A percentile compares a stretch with the other conserved stretches of the same genome.
Evolutionary conservation across 257 asterid species (phyloP).

Genomic region (Solanum corneliomulleri): DNA sequence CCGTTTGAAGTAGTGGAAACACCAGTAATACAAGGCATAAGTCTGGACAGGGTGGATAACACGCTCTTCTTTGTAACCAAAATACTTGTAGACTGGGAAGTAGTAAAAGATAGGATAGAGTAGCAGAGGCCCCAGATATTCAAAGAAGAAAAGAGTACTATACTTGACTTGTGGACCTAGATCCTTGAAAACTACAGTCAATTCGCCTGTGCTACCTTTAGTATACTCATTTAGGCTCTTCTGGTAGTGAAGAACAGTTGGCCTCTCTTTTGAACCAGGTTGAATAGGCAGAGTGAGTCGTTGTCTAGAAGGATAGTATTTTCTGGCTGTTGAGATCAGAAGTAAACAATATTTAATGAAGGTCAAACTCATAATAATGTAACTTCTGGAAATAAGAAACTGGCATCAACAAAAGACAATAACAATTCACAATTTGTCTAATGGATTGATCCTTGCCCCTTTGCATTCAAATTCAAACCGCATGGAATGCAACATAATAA

Average conservation of each 20-base stretch:
- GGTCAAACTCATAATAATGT: background rate
- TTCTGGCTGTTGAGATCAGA: conserved; percentile 42
- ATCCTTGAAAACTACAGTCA: conserved; percentile 82
- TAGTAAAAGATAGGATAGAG: conserved; percentile 77
- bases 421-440: background rate
- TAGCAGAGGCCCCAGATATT: conserved; percentile 84
- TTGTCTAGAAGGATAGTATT: conserved; percentile 80
- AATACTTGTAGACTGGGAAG: conserved; percentile 46
- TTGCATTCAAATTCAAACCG: background rate
- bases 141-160: conserved; percentile 88
- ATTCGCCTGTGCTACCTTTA: conserved; percentile 35
- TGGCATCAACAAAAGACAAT: background rate
- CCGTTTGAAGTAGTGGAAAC: conserved; percentile 88
- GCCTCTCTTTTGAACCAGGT: conserved; percentile 70
- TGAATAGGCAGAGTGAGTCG: conserved; percentile 69
- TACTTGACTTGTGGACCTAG: conserved; percentile 85
- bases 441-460: background rate
- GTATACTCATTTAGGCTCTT: conserved; percentile 71
- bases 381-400: background rate
- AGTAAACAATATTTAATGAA: background rate
- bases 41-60: conserved; percentile 73
- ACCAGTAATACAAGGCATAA: conserved; percentile 89
- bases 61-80: conserved; percentile 68
- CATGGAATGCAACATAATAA: background rate
- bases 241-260: conserved; percentile 52